Percentiles rank a stretch among this genome's conserved stretches.
These are phyloP conservation scores for Yarrowia deformans DNA, from an alignment of 805 yeast genomes.

Conservation along the genomic window DNA sequence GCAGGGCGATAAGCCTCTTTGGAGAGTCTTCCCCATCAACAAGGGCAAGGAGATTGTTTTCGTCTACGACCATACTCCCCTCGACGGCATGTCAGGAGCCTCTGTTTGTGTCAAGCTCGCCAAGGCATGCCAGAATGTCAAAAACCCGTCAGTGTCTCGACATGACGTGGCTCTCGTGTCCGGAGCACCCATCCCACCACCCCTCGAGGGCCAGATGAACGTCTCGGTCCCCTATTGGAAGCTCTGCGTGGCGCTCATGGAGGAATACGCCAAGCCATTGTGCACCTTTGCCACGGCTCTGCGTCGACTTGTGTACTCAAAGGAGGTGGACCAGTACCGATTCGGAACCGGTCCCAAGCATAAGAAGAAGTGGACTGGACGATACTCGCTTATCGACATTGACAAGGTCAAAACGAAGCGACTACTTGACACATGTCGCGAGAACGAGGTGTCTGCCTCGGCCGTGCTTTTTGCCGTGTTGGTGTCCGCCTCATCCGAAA, in stretches of 20 bases:
- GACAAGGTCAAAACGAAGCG: conserved; percentile 21
- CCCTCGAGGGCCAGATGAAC: conserved; percentile 35
- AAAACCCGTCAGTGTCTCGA: conserved; percentile 11
- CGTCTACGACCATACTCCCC: conserved; percentile 44
- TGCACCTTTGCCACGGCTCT: conserved; percentile 34
- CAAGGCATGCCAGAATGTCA: conserved; percentile 14
- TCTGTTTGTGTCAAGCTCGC: conserved; percentile 27
- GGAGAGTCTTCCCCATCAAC: conserved; percentile 43
- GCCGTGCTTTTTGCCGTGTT: conserved; percentile 25
- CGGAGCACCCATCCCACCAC: conserved; percentile 27
- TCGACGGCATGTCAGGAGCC: conserved; percentile 45
- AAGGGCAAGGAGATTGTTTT: conserved; percentile 40
- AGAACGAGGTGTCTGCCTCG: conserved; percentile 25
- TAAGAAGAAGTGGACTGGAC: conserved; percentile 19
- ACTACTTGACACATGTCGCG: conserved; percentile 5
- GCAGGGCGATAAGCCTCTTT: conserved; percentile 41
- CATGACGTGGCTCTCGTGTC: conserved; percentile 31
- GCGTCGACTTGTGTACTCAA: conserved; percentile 10
- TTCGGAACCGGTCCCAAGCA: conserved; percentile 15
- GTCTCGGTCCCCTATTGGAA: conserved; percentile 34
- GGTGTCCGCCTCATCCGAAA: conserved; percentile 20
- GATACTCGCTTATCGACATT: conserved; percentile 24
- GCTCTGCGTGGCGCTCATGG: conserved; percentile 32
- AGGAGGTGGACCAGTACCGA: conserved; percentile 30
- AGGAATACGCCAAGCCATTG: conserved; percentile 27